Evolutionary conservation across 305 asterid genomes (phyloP).

Genomic region (Fraxinus dipetala): DNA sequence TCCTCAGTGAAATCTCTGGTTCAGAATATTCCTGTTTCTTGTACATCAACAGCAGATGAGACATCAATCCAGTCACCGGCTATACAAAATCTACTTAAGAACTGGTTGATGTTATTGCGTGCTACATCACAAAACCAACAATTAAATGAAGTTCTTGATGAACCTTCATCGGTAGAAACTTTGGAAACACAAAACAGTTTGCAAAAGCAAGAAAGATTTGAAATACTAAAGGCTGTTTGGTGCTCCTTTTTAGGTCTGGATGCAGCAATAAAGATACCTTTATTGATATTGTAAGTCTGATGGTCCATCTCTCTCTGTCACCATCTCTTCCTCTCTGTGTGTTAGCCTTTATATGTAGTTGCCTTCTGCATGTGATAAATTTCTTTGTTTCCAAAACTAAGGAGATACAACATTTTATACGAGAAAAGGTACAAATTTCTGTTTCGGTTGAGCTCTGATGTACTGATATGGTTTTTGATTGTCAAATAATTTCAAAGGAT

Average conservation of each 20-base stretch:
- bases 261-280: slow-evolving; percentile 65
- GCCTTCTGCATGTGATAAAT: not conserved
- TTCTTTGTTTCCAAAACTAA: not conserved
- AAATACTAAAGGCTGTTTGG: slow-evolving; percentile 47
- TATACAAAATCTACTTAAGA: slow-evolving; percentile 65
- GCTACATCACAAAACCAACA: slow-evolving; percentile 44
- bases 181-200: slow-evolving; percentile 34
- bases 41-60: slow-evolving; percentile 44
- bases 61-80: slow-evolving; percentile 49
- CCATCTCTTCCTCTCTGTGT: not conserved
- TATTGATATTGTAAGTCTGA: slow-evolving; percentile 67
- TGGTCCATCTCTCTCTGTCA: not conserved
- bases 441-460: not conserved
- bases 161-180: slow-evolving; percentile 40
- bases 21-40: slow-evolving; percentile 52
- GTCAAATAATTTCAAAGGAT: not conserved
- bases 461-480: not conserved
- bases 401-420: not conserved
- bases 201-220: slow-evolving; percentile 42
- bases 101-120: slow-evolving; percentile 70
- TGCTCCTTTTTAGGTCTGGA: slow-evolving; percentile 58
- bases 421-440: not conserved
- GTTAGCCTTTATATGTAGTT: not conserved
- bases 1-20: slow-evolving; percentile 53
- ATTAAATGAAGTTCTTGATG: slow-evolving; percentile 41